Base-by-base conservation (phyloP, 257 asterid genomes). In the Ajuga chamaepitys region DNA sequence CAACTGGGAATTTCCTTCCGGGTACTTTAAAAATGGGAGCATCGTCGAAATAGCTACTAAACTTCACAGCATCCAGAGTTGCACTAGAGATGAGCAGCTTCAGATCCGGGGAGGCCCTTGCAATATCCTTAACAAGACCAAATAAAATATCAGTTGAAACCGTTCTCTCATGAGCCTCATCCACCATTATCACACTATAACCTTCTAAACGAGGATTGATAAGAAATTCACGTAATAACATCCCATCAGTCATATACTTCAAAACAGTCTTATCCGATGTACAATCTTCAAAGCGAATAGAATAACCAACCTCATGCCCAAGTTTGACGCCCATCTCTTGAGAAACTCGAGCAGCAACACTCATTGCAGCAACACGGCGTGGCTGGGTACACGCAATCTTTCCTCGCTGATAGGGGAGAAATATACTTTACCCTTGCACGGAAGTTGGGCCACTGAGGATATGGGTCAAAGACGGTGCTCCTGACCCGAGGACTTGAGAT, bases 311-410 rank as follows among this genome's bases (percentile, higher is more conserved):
- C 96, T 90, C 99, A 70, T 94, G 99, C 41, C 99, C 99, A 71
- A 94, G 92, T 80, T 90, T 94, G 62, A 94, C 96, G 32, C 99
- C 99, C 96, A 90, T 78, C 78, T 93, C 99, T 81, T 89, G 95
- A 71, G 99, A 86, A 70, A 93, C 99, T 47, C 96, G 86, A 74
- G 97, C 95, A 76, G 99, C 88, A 58, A 89, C 99, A 78, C 96
- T 93, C 99, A 93, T 93, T n/a, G 99, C 99, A 62, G 99, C 97
- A 60, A 89, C 98, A 60, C 97, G 81, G 6, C 96, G 94, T 42
- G 99, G 96, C 80, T 93, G 99, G 69, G 99, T 89, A 71, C 97
- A 93, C 12, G 92, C 99, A 65, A 93, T 82, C 95, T 86, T n/a
- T n/a, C n/a, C n/a, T n/a, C n/a, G n/a, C n/a, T n/a, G n/a, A n/a